Conservation (phyloP, 1,284 basidiomycete species). For the Puccinia novopanici region DNA sequence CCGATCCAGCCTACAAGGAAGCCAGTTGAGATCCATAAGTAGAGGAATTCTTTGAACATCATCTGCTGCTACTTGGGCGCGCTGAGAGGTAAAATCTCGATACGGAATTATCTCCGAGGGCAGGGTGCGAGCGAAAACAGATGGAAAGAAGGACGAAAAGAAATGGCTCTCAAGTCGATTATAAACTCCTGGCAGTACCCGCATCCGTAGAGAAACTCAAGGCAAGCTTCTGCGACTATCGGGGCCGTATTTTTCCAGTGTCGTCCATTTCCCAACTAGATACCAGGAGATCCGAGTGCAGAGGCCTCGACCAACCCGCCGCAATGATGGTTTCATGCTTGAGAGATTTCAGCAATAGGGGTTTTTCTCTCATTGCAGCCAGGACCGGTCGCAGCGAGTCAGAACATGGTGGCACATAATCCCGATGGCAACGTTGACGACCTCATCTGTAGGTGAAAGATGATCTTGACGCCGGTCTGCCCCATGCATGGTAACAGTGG, state of each 20-base stretch:
- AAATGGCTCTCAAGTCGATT: not conserved
- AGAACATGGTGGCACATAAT: not conserved
- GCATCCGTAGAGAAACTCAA: no score
- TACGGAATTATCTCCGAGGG: no score
- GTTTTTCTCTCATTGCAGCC: not conserved
- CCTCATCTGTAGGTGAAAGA: not conserved
- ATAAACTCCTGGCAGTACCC: not conserved
- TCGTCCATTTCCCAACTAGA: not conserved
- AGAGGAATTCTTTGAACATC: not conserved
- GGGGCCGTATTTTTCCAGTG: not conserved
- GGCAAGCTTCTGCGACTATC: not conserved
- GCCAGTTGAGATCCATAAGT: not conserved
- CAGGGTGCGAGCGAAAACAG: not conserved
- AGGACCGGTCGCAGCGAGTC: no score
- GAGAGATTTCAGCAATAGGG: not conserved
- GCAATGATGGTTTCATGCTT: not conserved
- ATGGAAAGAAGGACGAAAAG: not conserved
- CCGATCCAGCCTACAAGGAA: not conserved
- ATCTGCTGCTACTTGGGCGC: not conserved
- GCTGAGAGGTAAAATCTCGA: not conserved
- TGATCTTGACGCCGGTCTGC: not conserved
- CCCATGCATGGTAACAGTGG: not conserved
- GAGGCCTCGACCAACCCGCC: not conserved
- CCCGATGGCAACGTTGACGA: not conserved
- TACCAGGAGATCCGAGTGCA: conserved; percentile 1